These are phyloP conservation scores for Xylariaceae sp. DNA, from an alignment of 2,329 filamentous ascomycete species.

Conservation along the genomic window DNA sequence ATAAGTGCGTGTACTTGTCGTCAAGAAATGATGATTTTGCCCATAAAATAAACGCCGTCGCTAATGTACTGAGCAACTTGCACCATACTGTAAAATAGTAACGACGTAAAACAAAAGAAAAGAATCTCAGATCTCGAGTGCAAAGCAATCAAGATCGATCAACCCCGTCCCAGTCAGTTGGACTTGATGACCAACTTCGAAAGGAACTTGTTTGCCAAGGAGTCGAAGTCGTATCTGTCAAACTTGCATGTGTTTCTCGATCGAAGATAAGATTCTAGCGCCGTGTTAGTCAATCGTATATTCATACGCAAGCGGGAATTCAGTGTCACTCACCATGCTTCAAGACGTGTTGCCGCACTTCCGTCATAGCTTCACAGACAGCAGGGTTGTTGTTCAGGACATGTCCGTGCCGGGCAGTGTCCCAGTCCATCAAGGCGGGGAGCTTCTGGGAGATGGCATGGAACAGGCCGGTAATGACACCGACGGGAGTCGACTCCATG, in stretches of 20 bases:
- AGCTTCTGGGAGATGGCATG: slow-evolving; percentile 97
- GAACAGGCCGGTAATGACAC: slow-evolving; percentile 94
- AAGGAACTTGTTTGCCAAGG: slow-evolving; percentile 92
- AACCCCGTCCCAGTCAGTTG: slow-evolving; percentile 55
- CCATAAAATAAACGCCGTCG: slow-evolving; percentile 39
- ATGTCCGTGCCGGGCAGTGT: slow-evolving; percentile 84
- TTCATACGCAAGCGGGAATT: neutral
- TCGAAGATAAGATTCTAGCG: slow-evolving; percentile 76
- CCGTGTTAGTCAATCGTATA: slow-evolving; percentile 37
- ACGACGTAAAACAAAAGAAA: slow-evolving; percentile 30
- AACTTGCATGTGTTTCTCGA: slow-evolving; percentile 76
- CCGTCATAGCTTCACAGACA: slow-evolving; percentile 93
- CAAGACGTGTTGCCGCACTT: slow-evolving; percentile 85
- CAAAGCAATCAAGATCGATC: slow-evolving; percentile 11
- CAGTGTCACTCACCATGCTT: slow-evolving; percentile 72
- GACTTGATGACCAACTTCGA: slow-evolving; percentile 94
- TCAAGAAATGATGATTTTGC: slow-evolving; percentile 35
- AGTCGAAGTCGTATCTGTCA: slow-evolving; percentile 89
- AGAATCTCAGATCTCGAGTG: slow-evolving; percentile 16
- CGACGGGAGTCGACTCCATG: slow-evolving; percentile 94
- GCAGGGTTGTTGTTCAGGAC: slow-evolving; percentile 85
- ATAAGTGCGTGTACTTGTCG: slow-evolving; percentile 25
- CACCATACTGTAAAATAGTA: slow-evolving; percentile 30
- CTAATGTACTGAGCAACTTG: slow-evolving; percentile 37
- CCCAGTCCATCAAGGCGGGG: slow-evolving; percentile 89